Conservation (phyloP, 2,329 filamentous ascomycete species). For the Tricladium varicosporioides region DNA sequence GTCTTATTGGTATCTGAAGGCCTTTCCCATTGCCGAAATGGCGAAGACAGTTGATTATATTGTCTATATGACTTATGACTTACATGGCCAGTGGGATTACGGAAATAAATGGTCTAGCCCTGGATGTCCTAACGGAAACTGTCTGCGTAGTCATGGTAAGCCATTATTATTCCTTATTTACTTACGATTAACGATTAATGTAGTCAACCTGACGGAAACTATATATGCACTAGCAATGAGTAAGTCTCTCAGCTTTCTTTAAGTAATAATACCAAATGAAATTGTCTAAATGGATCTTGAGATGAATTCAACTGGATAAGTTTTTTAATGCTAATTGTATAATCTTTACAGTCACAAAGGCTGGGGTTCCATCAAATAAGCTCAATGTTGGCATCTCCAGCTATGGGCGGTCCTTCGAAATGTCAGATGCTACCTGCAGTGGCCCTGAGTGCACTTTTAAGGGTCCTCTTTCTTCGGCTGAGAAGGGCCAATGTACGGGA, state of each 20-base stretch:
- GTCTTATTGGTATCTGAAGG: slow-evolving; percentile 35
- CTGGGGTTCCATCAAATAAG: slow-evolving; percentile 30
- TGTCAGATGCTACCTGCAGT: slow-evolving; percentile 30
- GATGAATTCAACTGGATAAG: no score
- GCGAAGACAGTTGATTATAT: slow-evolving; percentile 23
- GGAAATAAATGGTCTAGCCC: slow-evolving; percentile 3
- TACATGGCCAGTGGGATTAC: slow-evolving; percentile 19
- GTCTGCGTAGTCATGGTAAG: no score
- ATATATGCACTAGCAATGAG: not conserved
- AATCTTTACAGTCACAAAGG: slow-evolving; percentile 36
- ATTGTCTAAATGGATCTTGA: no score
- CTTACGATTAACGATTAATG: no score
- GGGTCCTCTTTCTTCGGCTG: slow-evolving; percentile 28
- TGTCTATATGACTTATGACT: slow-evolving; percentile 23
- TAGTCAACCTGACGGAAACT: slow-evolving; percentile 1
- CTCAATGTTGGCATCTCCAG: slow-evolving; percentile 34
- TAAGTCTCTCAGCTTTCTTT: not conserved
- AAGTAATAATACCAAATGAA: no score
- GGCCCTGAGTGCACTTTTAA: slow-evolving; percentile 27
- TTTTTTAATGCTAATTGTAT: no score
- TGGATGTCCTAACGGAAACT: not conserved
- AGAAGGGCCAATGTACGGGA: slow-evolving; percentile 31
- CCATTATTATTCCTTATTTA: no score
- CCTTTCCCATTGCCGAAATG: slow-evolving; percentile 21
- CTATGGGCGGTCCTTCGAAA: slow-evolving; percentile 37